phyloP scores from a whole-genome alignment of 345 rosid genomes.

The Erodium maritimum region DNA sequence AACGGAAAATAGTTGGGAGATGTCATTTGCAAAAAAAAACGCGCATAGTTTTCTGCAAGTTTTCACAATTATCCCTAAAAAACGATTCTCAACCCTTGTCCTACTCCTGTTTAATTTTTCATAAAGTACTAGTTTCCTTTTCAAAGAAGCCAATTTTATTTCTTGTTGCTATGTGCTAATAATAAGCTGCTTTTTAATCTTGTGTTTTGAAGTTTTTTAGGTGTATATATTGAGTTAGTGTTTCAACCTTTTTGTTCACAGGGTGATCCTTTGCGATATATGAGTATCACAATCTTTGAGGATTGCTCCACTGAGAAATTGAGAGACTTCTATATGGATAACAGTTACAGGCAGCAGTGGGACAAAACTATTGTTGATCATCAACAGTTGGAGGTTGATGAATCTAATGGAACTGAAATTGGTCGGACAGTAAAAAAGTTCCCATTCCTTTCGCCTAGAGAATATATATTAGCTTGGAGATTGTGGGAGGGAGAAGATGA shows the following conservation, averaged over 20 bases:
- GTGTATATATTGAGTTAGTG: not conserved
- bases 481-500: constrained; percentile 75
- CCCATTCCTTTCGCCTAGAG: constrained; percentile 74
- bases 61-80: no score
- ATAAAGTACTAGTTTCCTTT: not conserved
- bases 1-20: no score
- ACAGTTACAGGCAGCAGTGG: constrained; percentile 69
- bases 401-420: constrained; percentile 48
- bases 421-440: constrained; percentile 77
- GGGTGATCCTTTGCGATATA: constrained; percentile 73
- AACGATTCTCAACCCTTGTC: no score
- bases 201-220: not conserved
- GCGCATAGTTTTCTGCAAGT: no score
- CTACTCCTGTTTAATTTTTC: no score
- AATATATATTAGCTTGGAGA: constrained; percentile 77
- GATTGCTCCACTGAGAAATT: constrained; percentile 50
- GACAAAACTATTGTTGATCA: constrained; percentile 67
- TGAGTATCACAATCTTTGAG: constrained; percentile 63
- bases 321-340: constrained; percentile 86
- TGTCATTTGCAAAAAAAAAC: no score
- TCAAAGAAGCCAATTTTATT: not conserved
- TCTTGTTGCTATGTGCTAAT: not conserved
- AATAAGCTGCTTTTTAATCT: not conserved
- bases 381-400: constrained; percentile 55
- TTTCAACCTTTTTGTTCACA: constrained; percentile 22